phyloP scores from a whole-genome alignment of 495 filamentous ascomycete species.

The Hypoxylon rickii region DNA sequence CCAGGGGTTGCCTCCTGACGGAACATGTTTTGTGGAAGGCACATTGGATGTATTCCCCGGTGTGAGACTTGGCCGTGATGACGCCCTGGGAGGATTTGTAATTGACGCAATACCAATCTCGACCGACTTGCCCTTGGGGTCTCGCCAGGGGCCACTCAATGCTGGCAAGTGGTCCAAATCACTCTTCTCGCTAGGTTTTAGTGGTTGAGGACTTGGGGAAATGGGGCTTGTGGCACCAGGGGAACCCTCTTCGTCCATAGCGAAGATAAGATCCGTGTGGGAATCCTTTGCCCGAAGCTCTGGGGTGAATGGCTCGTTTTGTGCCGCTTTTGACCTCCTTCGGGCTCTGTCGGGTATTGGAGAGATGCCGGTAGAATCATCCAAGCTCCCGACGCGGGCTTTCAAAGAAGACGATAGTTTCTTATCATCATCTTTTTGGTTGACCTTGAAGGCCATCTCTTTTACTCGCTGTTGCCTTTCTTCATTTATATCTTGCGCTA shows the following conservation, averaged over 20 bases:
- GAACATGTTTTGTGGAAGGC: slow-evolving; percentile 2
- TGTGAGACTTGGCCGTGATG: not conserved
- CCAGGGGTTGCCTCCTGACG: slow-evolving; percentile 61
- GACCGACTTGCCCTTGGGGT: slow-evolving; percentile 42
- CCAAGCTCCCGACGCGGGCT: slow-evolving; percentile 56
- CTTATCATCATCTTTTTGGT: slow-evolving; percentile 62
- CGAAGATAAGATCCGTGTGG: slow-evolving; percentile 81
- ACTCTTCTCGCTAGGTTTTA: slow-evolving; percentile 1
- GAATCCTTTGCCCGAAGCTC: slow-evolving; percentile 68
- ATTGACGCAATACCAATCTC: slow-evolving; percentile 19
- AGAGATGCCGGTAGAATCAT: slow-evolving; percentile 57
- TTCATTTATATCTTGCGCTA: slow-evolving; percentile 57
- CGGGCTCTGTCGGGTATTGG: slow-evolving; percentile 59
- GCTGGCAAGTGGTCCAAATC: slow-evolving; percentile 28
- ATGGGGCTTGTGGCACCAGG: slow-evolving; percentile 8
- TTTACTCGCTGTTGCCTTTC: slow-evolving; percentile 53
- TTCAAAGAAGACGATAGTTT: slow-evolving; percentile 54
- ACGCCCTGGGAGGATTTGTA: slow-evolving; percentile 6
- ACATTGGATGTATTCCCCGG: slow-evolving; percentile 6
- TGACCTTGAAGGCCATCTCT: slow-evolving; percentile 61
- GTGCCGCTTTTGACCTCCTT: slow-evolving; percentile 50
- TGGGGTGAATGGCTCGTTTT: slow-evolving; percentile 58
- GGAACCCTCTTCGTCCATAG: slow-evolving; percentile 82
- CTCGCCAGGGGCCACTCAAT: slow-evolving; percentile 34
- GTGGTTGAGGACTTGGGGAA: slow-evolving; percentile 23